Conservation (phyloP, 257 asterid genomes). For the Gynochthodes officinalis region DNA sequence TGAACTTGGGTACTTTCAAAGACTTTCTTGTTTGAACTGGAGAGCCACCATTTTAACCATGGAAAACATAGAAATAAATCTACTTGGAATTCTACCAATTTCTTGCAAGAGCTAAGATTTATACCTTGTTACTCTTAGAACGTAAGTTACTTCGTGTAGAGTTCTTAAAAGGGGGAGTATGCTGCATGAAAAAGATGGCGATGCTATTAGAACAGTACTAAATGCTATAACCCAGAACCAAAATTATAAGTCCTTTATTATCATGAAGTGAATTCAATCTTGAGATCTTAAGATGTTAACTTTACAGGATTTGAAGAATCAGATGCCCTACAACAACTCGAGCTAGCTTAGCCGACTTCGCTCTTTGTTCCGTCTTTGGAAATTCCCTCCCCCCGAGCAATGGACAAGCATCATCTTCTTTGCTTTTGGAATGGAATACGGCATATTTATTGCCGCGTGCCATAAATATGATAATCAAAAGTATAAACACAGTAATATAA, state of each 20-base stretch:
- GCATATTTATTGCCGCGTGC: background rate
- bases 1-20: background rate
- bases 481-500: background rate
- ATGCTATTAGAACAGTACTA: background rate
- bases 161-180: background rate
- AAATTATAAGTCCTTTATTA: constrained; percentile 10
- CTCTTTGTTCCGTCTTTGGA: constrained; percentile 4
- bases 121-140: background rate
- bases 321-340: background rate
- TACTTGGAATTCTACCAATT: background rate
- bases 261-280: background rate
- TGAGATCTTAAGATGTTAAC: background rate
- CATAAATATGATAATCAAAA: background rate
- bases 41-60: background rate
- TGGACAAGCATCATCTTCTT: background rate
- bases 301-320: constrained; percentile 16
- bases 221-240: background rate
- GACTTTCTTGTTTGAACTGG: background rate
- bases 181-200: background rate
- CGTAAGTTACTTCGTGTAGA: too few relatives aligned
- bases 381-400: constrained; percentile 10
- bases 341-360: background rate
- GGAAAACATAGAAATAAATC: background rate
- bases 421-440: background rate
- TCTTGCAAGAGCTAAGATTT: too few relatives aligned